phyloP scores from a whole-genome alignment of 164 flowering plant genomes.

The Cinnamomum micranthum region DNA sequence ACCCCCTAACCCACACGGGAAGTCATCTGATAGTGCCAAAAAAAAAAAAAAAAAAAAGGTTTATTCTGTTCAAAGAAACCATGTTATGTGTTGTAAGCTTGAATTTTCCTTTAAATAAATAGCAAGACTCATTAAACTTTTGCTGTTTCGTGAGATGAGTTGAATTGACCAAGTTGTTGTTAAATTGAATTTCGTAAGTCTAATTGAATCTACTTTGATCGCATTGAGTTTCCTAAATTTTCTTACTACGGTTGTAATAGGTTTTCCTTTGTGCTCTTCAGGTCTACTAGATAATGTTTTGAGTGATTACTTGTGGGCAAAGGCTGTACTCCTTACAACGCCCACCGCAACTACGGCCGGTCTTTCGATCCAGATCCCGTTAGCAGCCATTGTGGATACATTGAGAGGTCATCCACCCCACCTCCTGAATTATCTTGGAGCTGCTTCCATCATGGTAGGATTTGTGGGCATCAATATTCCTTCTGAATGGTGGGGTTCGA shows the following conservation, averaged over 20 bases:
- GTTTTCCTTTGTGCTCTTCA: slow-evolving; percentile 17
- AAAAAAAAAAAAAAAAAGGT: no score
- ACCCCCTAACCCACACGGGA: no score
- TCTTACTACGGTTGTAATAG: neutral
- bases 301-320: slow-evolving; percentile 95
- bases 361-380: slow-evolving; percentile 88
- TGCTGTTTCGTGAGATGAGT: no score
- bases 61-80: no score
- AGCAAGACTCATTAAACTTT: no score
- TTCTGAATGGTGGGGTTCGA: slow-evolving; percentile 38
- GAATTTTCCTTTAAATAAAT: no score
- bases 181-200: no score
- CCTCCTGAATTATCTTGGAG: slow-evolving; percentile 73
- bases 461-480: slow-evolving; percentile 85
- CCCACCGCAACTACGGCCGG: slow-evolving; percentile 98
- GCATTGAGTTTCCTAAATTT: neutral
- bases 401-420: slow-evolving; percentile 72
- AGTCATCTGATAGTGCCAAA: no score
- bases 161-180: no score
- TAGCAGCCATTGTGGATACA: slow-evolving; percentile 86
- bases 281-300: slow-evolving; percentile 93
- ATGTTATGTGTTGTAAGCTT: no score
- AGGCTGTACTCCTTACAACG: slow-evolving; percentile 86
- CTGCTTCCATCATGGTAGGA: slow-evolving; percentile 69
- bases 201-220: no score